A percentile compares a stretch with the other conserved stretches of the same genome.
phyloP scores from a whole-genome alignment of 176 grass and related monocot genomes.

The Oryza brachyantha region DNA sequence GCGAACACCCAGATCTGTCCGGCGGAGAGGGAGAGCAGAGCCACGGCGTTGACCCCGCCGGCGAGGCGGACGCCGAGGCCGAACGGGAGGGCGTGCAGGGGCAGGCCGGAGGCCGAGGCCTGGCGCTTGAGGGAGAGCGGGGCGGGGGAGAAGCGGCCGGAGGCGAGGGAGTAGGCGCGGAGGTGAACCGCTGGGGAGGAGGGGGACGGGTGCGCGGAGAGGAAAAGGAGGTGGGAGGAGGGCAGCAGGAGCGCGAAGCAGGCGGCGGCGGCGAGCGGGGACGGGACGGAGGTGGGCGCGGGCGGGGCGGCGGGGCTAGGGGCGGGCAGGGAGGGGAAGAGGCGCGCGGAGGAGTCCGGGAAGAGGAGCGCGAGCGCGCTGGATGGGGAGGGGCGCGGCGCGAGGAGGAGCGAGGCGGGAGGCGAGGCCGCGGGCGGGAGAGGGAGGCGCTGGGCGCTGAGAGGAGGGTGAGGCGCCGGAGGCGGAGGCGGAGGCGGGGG shows the following conservation, averaged over 20 bases:
- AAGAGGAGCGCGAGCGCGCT: conserved; percentile 42
- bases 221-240: conserved; percentile 48
- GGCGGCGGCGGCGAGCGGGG: conserved; percentile 60
- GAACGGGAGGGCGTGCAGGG: conserved; percentile 54
- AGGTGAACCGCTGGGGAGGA: conserved; percentile 54
- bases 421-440: conserved; percentile 27
- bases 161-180: conserved; percentile 51
- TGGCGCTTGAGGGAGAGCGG: conserved; percentile 51
- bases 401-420: conserved; percentile 34
- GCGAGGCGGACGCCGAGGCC: conserved; percentile 62
- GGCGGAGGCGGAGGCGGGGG: conserved; percentile 28
- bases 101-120: conserved; percentile 28
- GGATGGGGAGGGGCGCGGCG: conserved; percentile 30
- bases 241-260: conserved; percentile 51
- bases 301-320: conserved; percentile 3
- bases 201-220: conserved; percentile 55
- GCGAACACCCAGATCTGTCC: conserved; percentile 85
- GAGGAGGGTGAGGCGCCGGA: conserved; percentile 27
- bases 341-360: conserved; percentile 35
- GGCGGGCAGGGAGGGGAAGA: conserved; percentile 33
- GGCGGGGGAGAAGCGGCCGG: conserved; percentile 43
- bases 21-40: conserved; percentile 61
- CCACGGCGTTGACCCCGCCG: conserved; percentile 57
- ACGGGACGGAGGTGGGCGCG: conserved; percentile 39
- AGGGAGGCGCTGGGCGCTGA: conserved; percentile 28